Percentiles rank a stretch among this genome's conserved stretches.
phyloP scores from a whole-genome alignment of 768 basidiomycete species.

The Auriscalpium orientale region DNA sequence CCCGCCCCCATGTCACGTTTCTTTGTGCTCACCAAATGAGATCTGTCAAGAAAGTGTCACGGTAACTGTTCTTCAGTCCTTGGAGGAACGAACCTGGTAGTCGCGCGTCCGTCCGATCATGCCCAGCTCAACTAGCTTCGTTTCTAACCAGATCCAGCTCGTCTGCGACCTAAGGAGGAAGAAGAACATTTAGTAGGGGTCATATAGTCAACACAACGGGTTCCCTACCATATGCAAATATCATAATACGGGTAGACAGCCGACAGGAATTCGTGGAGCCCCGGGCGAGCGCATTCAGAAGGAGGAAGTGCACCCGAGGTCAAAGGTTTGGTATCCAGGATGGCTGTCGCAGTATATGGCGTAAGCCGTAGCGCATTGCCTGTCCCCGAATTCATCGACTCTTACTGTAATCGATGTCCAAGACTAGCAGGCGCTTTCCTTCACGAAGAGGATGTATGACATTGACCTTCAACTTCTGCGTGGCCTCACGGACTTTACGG shows the following conservation, averaged over 20 bases:
- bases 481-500: slow-evolving; percentile 71
- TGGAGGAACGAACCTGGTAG: slow-evolving; percentile 48
- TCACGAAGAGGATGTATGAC: slow-evolving; percentile 69
- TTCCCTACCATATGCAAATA: slow-evolving; percentile 72
- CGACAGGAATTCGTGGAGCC: slow-evolving; percentile 78
- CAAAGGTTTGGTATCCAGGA: slow-evolving; percentile 78
- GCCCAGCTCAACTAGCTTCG: slow-evolving; percentile 78
- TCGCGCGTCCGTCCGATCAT: slow-evolving; percentile 67
- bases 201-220: background rate
- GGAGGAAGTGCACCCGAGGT: slow-evolving; percentile 77
- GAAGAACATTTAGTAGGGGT: background rate
- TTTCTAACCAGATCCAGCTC: slow-evolving; percentile 85
- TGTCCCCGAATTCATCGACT: background rate
- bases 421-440: slow-evolving; percentile 75
- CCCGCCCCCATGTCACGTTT: background rate
- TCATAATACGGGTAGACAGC: slow-evolving; percentile 78
- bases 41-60: slow-evolving; percentile 30
- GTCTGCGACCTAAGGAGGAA: slow-evolving; percentile 73
- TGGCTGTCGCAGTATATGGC: slow-evolving; percentile 37
- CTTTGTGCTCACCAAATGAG: slow-evolving; percentile 44
- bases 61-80: background rate
- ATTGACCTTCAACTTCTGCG: slow-evolving; percentile 54
- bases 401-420: slow-evolving; percentile 86
- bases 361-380: background rate
- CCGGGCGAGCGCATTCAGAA: slow-evolving; percentile 74